Base-by-base conservation (phyloP, 108 stramenopile species). In the Cyclotella cryptica region DNA sequence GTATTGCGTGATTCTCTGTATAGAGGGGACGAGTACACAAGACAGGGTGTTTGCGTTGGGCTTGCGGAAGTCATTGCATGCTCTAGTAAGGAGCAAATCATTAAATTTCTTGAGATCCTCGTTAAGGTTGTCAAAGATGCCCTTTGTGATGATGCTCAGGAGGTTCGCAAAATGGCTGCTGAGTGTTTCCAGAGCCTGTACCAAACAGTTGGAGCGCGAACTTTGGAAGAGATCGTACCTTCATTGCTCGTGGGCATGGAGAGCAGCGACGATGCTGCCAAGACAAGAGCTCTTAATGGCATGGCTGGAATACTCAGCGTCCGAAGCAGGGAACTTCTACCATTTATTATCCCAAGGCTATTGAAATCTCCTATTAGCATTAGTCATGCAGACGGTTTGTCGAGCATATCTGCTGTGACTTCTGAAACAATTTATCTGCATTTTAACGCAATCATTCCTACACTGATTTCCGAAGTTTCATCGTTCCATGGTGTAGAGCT, bases 41-140 rank as follows among this genome's bases (percentile, higher is more conserved):
- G 96, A 12, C 88, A 92, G 39, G 99, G 99, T 22, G 98, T 98
- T 0, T 98, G 98, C 69, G 91, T 98, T 45, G 99, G 99, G 53
- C 87, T 99, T 47, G 84, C 96, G 10, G 98, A 99, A 82, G 92
- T 99, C 21, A 94, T 98, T 64, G 79, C 80, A 12, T 93, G 93
- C 44, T 93, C 97, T 2, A 95, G 89, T 22, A 92, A 92, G 69
- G 92, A 93, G 44, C 97, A 98, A 69, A 93, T 98, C 61, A 78
- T 89, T 13, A 93, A 95, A 63, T 97, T 90, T 79, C 79, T 99
- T 47, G 92, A 90, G 67, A 92, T 94, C 26, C 86, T 99, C 28
- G 94, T 96, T 51, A 95, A 96, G 69, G 96, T 96, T 22, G 90
- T 99, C 11, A 91, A 93, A 81, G 93, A 96, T 75, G 98, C 98